Evolutionary conservation across 257 asterid genomes (phyloP), one percentile per base, ranked within the genome.

Genomic region (Solanum phureja): DNA sequence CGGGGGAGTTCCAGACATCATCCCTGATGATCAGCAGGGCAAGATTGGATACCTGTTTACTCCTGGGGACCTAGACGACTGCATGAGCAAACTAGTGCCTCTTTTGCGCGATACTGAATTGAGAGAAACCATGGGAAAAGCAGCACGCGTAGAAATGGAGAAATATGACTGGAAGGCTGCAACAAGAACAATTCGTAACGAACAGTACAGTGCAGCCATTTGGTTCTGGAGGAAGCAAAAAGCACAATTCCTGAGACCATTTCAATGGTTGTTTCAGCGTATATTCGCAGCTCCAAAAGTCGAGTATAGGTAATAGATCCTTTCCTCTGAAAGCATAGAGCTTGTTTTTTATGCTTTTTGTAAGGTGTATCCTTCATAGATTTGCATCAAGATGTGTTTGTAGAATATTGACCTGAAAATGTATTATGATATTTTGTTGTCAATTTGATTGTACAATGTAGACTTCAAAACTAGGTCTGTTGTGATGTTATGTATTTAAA

Each of bases 101-200:
- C 96, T 97, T 56, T 91, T 97, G 72, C 83, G 42, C 5, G 93
- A 96, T 13, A 52, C 11, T 4, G 94, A 94, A 72, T 91, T 97
- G 9, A 91, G 99, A 87, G 96, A 94, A 79, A 92, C 90, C 3
- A 91, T 97, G 1, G 99, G 99, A 4, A 92, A 90, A 79, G 97
- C 98, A 2, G 99, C 99, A 2, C 94, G 99, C 0, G 79, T 86
- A 4, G 99, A 97, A 82, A 94, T 90, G 95, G 98, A 95, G 94
- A 96, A 96, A 91, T 94, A 93, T 11, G 98, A 94, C 83, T 97
- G 99, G 99, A 94, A 93, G 91, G 98, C 98, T 11, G 99, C 99
- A 34, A 97, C 99, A 7, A 46, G 86, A 69, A 93, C 90, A 87
- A 95, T 96, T 62, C 94, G 98, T 11, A 93, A 95, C 27, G 98